Conservation (phyloP, 2,329 filamentous ascomycete genomes). For the Calonectria henricotiae region DNA sequence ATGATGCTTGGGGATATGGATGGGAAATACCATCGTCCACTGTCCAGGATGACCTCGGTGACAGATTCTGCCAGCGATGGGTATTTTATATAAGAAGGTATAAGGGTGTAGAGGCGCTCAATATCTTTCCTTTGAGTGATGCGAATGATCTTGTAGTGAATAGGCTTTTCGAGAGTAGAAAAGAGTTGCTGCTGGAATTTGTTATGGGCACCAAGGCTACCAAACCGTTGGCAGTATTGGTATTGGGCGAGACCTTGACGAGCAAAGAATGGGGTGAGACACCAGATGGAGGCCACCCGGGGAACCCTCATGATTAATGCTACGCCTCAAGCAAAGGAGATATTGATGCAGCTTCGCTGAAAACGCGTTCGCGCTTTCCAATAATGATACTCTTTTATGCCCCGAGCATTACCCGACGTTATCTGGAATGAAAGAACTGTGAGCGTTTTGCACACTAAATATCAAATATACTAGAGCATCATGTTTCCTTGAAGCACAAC, state of each 20-base stretch:
- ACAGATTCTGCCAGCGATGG: conserved; percentile 8
- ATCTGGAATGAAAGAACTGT: too few relatives aligned
- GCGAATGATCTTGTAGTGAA: conserved; percentile 12
- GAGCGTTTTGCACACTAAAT: too few relatives aligned
- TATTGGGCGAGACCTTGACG: background rate
- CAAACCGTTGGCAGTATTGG: background rate
- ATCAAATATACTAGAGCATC: too few relatives aligned
- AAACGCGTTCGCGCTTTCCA: background rate
- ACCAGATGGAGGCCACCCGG: background rate
- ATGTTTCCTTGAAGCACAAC: too few relatives aligned
- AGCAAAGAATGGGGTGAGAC: background rate
- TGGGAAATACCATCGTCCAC: background rate
- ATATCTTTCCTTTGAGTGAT: conserved; percentile 9
- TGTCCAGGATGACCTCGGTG: conserved; percentile 17
- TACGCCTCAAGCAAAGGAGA: background rate
- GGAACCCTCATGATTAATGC: background rate
- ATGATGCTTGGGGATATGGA: background rate
- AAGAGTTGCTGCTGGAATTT: background rate
- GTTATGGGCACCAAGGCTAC: background rate
- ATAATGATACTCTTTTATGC: background rate
- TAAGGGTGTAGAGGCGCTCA: conserved; percentile 13
- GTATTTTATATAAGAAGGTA: conserved; percentile 13
- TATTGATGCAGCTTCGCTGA: background rate
- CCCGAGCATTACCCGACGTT: conserved; percentile 4
- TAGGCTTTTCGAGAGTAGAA: background rate